phyloP scores from a whole-genome alignment of 768 basidiomycete genomes.

The Gautieria morchelliformis region DNA sequence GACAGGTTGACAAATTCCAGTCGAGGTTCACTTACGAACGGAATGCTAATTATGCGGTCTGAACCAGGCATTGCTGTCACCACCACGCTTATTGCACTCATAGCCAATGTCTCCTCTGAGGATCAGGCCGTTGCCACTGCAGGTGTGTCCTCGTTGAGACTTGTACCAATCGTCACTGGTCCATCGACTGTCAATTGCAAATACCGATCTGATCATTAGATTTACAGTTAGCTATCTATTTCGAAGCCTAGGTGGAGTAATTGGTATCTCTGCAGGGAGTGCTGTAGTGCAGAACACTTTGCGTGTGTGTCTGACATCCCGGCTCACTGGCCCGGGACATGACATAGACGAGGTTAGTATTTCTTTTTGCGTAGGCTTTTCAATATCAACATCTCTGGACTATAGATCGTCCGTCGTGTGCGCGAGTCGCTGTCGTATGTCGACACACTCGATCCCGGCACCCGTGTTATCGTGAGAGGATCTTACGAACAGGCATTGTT shows the following conservation, averaged over 20 bases:
- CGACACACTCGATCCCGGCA: constrained; percentile 31
- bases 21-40: not conserved
- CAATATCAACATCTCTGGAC: not conserved
- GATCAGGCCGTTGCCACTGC: constrained; percentile 62
- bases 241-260: constrained; percentile 50
- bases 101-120: constrained; percentile 50
- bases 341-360: constrained; percentile 44
- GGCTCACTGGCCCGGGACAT: constrained; percentile 29
- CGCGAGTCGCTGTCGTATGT: constrained; percentile 42
- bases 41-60: not conserved
- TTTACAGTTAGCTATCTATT: constrained; percentile 52
- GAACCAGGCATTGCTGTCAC: constrained; percentile 41
- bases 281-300: constrained; percentile 45
- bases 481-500: constrained; percentile 35
- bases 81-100: constrained; percentile 48
- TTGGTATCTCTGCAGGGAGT: constrained; percentile 47
- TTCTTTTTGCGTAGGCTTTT: not conserved
- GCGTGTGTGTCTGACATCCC: constrained; percentile 28
- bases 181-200: too few species aligned
- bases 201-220: not conserved
- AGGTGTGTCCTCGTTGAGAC: constrained; percentile 23
- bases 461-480: constrained; percentile 20
- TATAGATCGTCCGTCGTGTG: constrained; percentile 39
- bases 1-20: constrained; percentile 21
- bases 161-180: too few species aligned